phyloP scores from a whole-genome alignment of 2,329 filamentous ascomycete genomes.

The Pyrenophora seminiperda region DNA sequence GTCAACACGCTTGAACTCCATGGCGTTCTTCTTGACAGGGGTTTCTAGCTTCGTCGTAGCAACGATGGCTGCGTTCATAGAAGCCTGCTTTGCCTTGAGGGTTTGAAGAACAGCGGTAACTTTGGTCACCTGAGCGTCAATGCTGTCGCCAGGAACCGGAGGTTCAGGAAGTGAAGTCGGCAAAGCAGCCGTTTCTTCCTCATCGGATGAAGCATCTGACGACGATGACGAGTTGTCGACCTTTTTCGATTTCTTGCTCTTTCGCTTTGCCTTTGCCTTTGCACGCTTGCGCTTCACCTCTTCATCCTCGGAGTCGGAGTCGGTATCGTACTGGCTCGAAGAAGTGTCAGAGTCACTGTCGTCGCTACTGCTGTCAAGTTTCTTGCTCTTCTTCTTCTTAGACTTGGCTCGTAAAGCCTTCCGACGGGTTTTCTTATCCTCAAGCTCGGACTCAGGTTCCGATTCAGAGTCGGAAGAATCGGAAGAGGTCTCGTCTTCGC shows the following conservation, averaged over 20 bases:
- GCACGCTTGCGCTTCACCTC: conserved; percentile 21
- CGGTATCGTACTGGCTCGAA: conserved; percentile 21
- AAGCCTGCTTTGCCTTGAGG: conserved; percentile 24
- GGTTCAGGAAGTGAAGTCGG: conserved; percentile 4
- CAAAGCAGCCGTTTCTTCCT: conserved; percentile 11
- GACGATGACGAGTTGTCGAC: conserved; percentile 11
- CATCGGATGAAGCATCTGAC: conserved; percentile 14
- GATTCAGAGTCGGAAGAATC: conserved; percentile 27
- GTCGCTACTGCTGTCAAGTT: conserved; percentile 25
- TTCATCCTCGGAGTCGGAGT: conserved; percentile 23
- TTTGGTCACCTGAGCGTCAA: conserved; percentile 23
- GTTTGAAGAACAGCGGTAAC: conserved; percentile 17
- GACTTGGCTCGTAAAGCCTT: conserved; percentile 27
- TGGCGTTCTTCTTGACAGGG: conserved; percentile 45
- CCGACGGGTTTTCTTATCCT: conserved; percentile 18
- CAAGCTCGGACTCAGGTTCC: conserved; percentile 20
- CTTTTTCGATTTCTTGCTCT: conserved; percentile 21
- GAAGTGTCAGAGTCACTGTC: conserved; percentile 20
- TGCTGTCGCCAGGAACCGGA: conserved; percentile 8
- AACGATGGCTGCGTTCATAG: conserved; percentile 11
- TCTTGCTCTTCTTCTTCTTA: conserved; percentile 33
- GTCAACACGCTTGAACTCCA: conserved; percentile 73
- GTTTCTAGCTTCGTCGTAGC: conserved; percentile 22
- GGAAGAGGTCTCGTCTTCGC: conserved; percentile 23
- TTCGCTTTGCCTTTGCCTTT: conserved; percentile 28